Percentiles rank a stretch among this genome's conserved stretches.
These are phyloP conservation scores for Bruguiera sexangula DNA, from an alignment of 345 rosid species.

Conservation along the genomic window DNA sequence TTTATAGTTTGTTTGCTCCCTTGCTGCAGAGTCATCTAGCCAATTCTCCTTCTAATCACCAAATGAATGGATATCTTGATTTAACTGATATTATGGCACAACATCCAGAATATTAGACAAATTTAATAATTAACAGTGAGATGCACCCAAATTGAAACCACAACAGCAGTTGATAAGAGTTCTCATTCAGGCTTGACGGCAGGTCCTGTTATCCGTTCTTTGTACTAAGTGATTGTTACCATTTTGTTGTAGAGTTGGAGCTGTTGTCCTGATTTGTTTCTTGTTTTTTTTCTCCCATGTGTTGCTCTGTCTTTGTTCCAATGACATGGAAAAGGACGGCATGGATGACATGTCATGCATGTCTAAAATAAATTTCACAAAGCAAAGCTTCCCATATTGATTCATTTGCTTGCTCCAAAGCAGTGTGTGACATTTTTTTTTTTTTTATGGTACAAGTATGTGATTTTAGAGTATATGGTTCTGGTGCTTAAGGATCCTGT, in stretches of 20 bases:
- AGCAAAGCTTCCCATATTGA: too few relatives aligned
- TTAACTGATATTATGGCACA: constrained; percentile 26
- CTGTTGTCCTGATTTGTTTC: too few relatives aligned
- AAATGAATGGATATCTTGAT: constrained; percentile 25
- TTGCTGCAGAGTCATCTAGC: constrained; percentile 34
- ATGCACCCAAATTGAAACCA: constrained; percentile 22
- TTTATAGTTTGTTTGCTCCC: constrained; percentile 1
- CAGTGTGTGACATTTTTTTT: too few relatives aligned
- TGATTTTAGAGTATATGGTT: not conserved
- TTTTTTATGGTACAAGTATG: too few relatives aligned
- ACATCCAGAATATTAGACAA: constrained; percentile 13
- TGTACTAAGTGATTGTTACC: too few relatives aligned
- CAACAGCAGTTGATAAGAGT: constrained; percentile 27
- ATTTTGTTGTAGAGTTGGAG: too few relatives aligned
- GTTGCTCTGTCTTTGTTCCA: too few relatives aligned
- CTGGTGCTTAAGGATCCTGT: constrained; percentile 58
- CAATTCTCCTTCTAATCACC: constrained; percentile 27
- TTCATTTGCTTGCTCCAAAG: not conserved
- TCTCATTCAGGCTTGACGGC: constrained; percentile 28
- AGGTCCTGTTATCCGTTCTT: too few relatives aligned
- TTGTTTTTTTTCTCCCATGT: too few relatives aligned
- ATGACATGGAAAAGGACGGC: too few relatives aligned
- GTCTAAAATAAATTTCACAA: too few relatives aligned
- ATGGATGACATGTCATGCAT: too few relatives aligned
- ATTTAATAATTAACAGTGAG: constrained; percentile 21